These are phyloP conservation scores for Fraxinus xanthoxyloides DNA, from an alignment of 305 asterid species.

Conservation along the genomic window DNA sequence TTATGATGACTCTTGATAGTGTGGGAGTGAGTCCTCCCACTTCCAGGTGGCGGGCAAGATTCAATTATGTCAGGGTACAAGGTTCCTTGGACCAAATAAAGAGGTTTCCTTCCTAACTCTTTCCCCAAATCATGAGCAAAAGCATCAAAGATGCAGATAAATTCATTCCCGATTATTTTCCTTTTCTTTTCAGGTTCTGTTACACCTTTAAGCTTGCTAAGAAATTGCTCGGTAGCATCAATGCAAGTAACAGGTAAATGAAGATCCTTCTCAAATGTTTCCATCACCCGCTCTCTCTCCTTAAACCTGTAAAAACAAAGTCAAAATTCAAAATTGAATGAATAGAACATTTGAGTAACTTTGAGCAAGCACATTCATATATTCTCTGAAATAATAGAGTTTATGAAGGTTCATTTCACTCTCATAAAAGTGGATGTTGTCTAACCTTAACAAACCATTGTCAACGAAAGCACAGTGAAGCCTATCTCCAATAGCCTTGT, in stretches of 20 bases:
- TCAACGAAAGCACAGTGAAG: conserved; percentile 96
- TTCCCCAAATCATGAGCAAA: conserved; percentile 70
- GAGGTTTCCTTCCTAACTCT: conserved; percentile 63
- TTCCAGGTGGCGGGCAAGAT: conserved; percentile 99
- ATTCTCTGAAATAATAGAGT: not conserved
- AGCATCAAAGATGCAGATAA: conserved; percentile 74
- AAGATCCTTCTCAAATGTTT: conserved; percentile 78
- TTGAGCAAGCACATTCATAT: not conserved
- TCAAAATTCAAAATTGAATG: not conserved
- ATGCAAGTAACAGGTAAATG: conserved; percentile 87
- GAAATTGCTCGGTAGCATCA: conserved; percentile 84
- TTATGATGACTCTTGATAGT: conserved; percentile 97
- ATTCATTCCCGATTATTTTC: conserved; percentile 85
- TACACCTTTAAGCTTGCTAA: conserved; percentile 89
- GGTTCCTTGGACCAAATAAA: conserved; percentile 92
- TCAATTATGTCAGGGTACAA: conserved; percentile 96
- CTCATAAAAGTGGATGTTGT: not conserved
- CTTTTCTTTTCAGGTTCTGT: conserved; percentile 90
- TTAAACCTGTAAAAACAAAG: conserved; percentile 43
- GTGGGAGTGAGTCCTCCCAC: conserved; percentile 92
- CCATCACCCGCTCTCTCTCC: conserved; percentile 89
- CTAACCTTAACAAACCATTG: conserved; percentile 85
- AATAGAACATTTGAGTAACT: not conserved
- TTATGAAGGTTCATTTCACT: not conserved
- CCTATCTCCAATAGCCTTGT: conserved; percentile 90